phyloP scores from a whole-genome alignment of 2,329 filamentous ascomycete species.

The Falciphora oryzae region DNA sequence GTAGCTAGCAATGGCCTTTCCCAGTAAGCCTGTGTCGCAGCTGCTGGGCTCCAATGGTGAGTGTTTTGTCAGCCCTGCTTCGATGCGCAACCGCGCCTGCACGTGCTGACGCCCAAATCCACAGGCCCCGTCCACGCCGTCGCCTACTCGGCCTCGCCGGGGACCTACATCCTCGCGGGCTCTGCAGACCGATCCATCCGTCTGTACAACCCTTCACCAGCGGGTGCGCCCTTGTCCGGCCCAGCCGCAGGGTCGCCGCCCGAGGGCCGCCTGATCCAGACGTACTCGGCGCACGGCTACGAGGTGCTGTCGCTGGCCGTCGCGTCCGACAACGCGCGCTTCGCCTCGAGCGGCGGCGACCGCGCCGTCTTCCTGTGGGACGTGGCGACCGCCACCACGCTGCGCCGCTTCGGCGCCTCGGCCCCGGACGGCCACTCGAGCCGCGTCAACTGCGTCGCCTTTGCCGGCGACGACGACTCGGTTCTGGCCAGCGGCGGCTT shows the following conservation, averaged over 20 bases:
- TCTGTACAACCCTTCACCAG: slow-evolving; percentile 71
- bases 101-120: not conserved
- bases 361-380: slow-evolving; percentile 93
- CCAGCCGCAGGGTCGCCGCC: slow-evolving; percentile 24
- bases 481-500: slow-evolving; percentile 69
- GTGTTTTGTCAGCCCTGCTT: slow-evolving; percentile 15
- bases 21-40: slow-evolving; percentile 46
- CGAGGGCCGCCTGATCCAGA: slow-evolving; percentile 68
- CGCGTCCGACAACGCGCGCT: slow-evolving; percentile 70
- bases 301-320: slow-evolving; percentile 80
- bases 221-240: slow-evolving; percentile 23
- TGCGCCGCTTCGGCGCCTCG: slow-evolving; percentile 64
- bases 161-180: slow-evolving; percentile 77
- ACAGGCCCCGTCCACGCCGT: slow-evolving; percentile 67
- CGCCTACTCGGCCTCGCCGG: slow-evolving; percentile 65
- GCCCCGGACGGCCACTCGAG: slow-evolving; percentile 55
- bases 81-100: not conserved
- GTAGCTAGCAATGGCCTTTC: slow-evolving; percentile 38
- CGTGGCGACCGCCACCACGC: slow-evolving; percentile 71
- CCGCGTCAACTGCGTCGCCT: slow-evolving; percentile 72
- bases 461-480: slow-evolving; percentile 69
- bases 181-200: slow-evolving; percentile 79
- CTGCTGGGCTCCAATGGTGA: slow-evolving; percentile 54
- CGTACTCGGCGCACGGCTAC: slow-evolving; percentile 86
- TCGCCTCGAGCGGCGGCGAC: slow-evolving; percentile 85